These are phyloP conservation scores for Suillus variegatus DNA, from an alignment of 768 basidiomycete genomes.

Conservation along the genomic window DNA sequence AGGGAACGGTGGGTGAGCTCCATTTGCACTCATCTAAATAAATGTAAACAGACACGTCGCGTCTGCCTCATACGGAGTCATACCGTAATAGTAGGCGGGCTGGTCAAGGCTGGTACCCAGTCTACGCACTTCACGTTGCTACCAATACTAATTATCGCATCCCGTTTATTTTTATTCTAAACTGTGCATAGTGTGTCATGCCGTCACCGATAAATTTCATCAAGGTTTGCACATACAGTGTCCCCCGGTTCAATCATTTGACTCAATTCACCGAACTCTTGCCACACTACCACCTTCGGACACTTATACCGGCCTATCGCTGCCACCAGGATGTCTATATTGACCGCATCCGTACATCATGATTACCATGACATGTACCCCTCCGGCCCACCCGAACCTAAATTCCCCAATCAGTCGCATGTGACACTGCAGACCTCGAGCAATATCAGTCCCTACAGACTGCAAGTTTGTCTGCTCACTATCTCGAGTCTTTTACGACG, in stretches of 20 bases:
- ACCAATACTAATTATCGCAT: too few relatives aligned
- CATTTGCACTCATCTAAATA: not conserved
- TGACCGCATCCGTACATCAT: not conserved
- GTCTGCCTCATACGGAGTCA: too few relatives aligned
- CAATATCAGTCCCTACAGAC: too few relatives aligned
- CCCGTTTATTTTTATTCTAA: too few relatives aligned
- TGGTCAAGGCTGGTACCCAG: not conserved
- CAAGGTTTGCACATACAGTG: not conserved
- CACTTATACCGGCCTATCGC: not conserved
- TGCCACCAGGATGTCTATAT: not conserved
- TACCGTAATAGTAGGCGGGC: too few relatives aligned
- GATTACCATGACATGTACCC: not conserved
- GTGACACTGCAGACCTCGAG: too few relatives aligned
- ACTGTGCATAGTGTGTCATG: too few relatives aligned
- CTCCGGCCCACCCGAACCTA: not conserved
- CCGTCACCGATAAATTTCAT: not conserved
- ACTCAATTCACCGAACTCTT: not conserved
- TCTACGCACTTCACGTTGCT: not conserved
- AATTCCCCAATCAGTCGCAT: too few relatives aligned
- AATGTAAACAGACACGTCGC: not conserved
- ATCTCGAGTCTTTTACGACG: constrained; percentile 43
- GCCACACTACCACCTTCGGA: not conserved
- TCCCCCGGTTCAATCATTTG: not conserved
- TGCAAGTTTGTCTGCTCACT: too few relatives aligned
- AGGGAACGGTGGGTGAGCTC: too few relatives aligned